Percentiles rank a stretch among this genome's conserved stretches.
Evolutionary conservation across 1,284 basidiomycete species (phyloP).

Genomic region (Xanthoconium separans): DNA sequence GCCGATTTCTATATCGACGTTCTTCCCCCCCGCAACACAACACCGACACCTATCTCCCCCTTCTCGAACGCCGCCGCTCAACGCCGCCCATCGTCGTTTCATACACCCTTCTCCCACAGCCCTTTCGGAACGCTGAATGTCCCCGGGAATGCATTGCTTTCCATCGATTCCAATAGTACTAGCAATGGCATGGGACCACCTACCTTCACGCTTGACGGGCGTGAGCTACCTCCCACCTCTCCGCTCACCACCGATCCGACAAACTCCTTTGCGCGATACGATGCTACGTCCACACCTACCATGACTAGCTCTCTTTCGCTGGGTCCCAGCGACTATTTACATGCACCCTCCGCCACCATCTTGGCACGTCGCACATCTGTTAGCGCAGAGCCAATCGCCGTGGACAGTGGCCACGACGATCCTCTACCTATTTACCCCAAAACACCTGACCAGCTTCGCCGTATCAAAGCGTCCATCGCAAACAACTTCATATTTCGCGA

Average conservation of each 20-base stretch:
- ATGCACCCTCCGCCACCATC: slow-evolving; percentile 70
- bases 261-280: slow-evolving; percentile 52
- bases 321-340: slow-evolving; percentile 59
- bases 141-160: slow-evolving; percentile 70
- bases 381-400: slow-evolving; percentile 94
- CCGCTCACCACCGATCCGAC: slow-evolving; percentile 45
- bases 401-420: slow-evolving; percentile 66
- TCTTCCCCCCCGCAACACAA: slow-evolving; percentile 34
- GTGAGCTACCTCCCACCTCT: slow-evolving; percentile 61
- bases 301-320: slow-evolving; percentile 42
- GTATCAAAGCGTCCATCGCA: slow-evolving; percentile 85
- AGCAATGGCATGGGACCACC: slow-evolving; percentile 40
- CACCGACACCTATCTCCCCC: slow-evolving; percentile 43
- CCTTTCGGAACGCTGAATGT: slow-evolving; percentile 77
- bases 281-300: slow-evolving; percentile 46
- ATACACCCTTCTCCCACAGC: slow-evolving; percentile 54
- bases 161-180: slow-evolving; percentile 38
- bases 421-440: slow-evolving; percentile 80
- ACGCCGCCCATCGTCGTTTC: slow-evolving; percentile 49
- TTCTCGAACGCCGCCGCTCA: slow-evolving; percentile 48
- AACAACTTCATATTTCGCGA: slow-evolving; percentile 96
- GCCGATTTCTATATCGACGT: slow-evolving; percentile 60
- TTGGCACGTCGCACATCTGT: slow-evolving; percentile 92
- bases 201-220: slow-evolving; percentile 56
- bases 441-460: slow-evolving; percentile 78